phyloP scores from a whole-genome alignment of 2,329 filamentous ascomycete species.

The Stagonosporopsis chrysanthemi region DNA sequence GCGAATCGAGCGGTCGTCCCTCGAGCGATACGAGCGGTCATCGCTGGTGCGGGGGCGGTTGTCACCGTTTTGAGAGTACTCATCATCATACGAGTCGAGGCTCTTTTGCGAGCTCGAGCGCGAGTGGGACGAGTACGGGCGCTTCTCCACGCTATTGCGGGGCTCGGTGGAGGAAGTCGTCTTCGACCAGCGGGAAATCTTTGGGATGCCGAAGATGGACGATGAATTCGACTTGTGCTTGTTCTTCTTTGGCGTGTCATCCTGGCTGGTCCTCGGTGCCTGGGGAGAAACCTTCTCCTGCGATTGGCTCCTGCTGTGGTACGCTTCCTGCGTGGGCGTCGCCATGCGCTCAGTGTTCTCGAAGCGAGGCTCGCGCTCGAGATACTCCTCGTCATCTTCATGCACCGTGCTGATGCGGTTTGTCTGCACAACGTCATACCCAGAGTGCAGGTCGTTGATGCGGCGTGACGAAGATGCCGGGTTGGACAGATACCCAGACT shows the following conservation, averaged over 20 bases:
- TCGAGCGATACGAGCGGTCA: slow-evolving; percentile 39
- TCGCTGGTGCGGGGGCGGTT: slow-evolving; percentile 58
- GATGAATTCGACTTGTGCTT: slow-evolving; percentile 90
- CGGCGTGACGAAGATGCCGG: slow-evolving; percentile 57
- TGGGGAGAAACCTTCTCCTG: slow-evolving; percentile 63
- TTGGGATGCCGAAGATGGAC: slow-evolving; percentile 75
- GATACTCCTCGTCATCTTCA: slow-evolving; percentile 79
- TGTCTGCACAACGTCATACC: slow-evolving; percentile 64
- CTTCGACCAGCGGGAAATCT: slow-evolving; percentile 97
- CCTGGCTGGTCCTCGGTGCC: slow-evolving; percentile 65
- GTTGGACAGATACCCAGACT: slow-evolving; percentile 77
- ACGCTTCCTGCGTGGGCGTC: slow-evolving; percentile 66
- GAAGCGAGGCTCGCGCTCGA: slow-evolving; percentile 66
- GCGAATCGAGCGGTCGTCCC: slow-evolving; percentile 9
- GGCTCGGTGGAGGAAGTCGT: slow-evolving; percentile 90
- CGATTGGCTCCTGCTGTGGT: slow-evolving; percentile 46
- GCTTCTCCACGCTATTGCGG: slow-evolving; percentile 68
- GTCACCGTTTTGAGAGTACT: slow-evolving; percentile 64
- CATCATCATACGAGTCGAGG: slow-evolving; percentile 66
- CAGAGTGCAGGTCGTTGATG: slow-evolving; percentile 55
- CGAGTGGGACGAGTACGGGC: slow-evolving; percentile 71
- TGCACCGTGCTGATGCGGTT: slow-evolving; percentile 90
- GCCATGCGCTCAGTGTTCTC: slow-evolving; percentile 67
- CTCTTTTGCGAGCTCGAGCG: slow-evolving; percentile 67
- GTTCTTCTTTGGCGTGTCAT: slow-evolving; percentile 77